These are phyloP conservation scores for Beta lomatogona DNA, from an alignment of 179 eudicot species.

Conservation along the genomic window DNA sequence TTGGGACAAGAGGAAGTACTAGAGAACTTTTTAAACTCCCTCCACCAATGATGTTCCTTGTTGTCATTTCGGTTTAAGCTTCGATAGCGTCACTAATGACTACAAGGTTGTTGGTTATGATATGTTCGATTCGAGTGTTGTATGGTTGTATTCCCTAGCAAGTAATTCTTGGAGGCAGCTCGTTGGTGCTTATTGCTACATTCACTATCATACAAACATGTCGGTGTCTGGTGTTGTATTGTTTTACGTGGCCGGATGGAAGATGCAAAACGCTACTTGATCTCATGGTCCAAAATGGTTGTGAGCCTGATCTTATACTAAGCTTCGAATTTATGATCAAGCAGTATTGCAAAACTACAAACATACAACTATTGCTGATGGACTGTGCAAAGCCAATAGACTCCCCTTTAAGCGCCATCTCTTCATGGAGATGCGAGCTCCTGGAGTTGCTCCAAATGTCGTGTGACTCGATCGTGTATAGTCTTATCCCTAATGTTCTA, in stretches of 20 bases:
- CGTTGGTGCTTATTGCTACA: not conserved
- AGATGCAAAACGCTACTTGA: not conserved
- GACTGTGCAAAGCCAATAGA: not conserved
- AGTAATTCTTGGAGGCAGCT: constrained; percentile 7
- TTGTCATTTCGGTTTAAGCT: not conserved
- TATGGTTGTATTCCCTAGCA: not conserved
- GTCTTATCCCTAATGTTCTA: not conserved
- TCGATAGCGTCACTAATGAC: not conserved
- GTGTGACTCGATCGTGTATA: constrained; percentile 10
- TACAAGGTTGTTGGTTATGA: not conserved
- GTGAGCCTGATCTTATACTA: not conserved
- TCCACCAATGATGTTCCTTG: not conserved
- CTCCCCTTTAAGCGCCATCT: not conserved
- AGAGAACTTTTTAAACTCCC: not conserved
- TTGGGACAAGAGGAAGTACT: not conserved
- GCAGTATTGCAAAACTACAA: not conserved
- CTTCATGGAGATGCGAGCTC: too few relatives aligned
- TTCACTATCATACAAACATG: too few relatives aligned
- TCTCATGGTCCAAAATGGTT: not conserved
- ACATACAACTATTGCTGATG: not conserved
- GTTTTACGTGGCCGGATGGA: not conserved
- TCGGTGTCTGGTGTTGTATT: not conserved
- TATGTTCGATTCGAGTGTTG: not conserved
- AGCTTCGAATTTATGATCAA: not conserved
- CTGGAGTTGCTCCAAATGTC: not conserved